Base-by-base conservation (phyloP, 139 green algal species). In the Pseudopediastrum boryanum region DNA sequence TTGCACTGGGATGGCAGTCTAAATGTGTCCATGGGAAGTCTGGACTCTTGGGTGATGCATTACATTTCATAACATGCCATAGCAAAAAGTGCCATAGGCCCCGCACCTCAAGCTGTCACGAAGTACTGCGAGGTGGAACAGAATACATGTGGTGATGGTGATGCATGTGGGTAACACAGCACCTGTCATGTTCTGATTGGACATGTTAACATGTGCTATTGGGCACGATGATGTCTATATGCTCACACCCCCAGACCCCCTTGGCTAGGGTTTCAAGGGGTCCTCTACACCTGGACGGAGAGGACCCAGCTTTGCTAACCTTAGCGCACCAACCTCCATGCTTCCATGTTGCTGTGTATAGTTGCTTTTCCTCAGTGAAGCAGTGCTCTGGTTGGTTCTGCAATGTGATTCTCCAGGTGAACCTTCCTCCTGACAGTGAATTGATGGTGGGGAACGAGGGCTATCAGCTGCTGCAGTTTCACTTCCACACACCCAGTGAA, bases 401-500 rank as follows among this genome's bases (percentile, higher is more conserved):
- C 29, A 43, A 48, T 65, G 12, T 25, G 39, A 50, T 7, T 31
- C 21, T 31, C 1, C 77, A 92, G 85, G 87, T 90, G 2, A 92
- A 89, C 78, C 90, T 92, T 71, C 63, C 63, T 5, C 43, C 74
- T 3, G 83, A 81, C 56, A 73, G 61, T 42, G 87, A 88, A 54
- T 71, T 72, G 42, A 42, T 83, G 0, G 79, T 70, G 39, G 80
- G 84, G 43, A 79, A 74, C 12, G 77, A 75, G 16, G 78, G 84
- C 68, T 81, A 88, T 54, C 83, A 94, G 77, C 87, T 95, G 73
- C 72, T 95, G 41, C 93, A 97, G 85, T 93, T 88, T 81, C 93
- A 96, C 83, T 97, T 95, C 82, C 93, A 97, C 76, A 87, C 88
- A 0, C 91, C 91, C 56, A 87, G 72, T 29, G 93, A 97, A 82